Evolutionary conservation across 1,284 basidiomycete genomes (phyloP), one percentile per base, ranked within the genome.

Genomic region (Ustilago nuda): DNA sequence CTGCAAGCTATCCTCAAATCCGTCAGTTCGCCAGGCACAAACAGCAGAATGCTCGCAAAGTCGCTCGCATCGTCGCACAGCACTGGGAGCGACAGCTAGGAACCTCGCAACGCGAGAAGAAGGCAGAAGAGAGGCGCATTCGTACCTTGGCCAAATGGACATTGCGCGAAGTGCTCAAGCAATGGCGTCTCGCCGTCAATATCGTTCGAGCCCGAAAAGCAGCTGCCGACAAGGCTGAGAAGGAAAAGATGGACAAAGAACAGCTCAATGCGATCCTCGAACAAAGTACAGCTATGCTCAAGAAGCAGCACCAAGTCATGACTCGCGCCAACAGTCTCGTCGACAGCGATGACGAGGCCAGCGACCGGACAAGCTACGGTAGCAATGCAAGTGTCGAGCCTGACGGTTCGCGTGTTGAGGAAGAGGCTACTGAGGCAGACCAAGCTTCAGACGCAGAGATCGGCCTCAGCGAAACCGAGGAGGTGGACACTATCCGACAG

Each of bases 181-280:
- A 94, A 79, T 98, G 95, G 95, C 93, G 92, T 83, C 91, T 94
- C 77, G 95, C 93, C 2, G 91, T 95, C 56, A 92, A 92, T 80
- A 94, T 94, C 82, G 89, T 95, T 17, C 90, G 92, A 7, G 91
- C 93, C 56, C 89, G 91, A 71, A 89, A 91, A 67, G 88, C 91
- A 33, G 87, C 89, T 13, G 87, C 88, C 63, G 87, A 89, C 58
- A 89, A 90, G 75, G 89, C 87, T 17, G 92, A 93, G 82, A 90
- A 91, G 77, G 90, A 91, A 73, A 88, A 90, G 23, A 87, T 89
- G 12, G 92, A 92, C 0, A 92, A 92, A 71, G 91, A 92, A 78
- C 95, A 97, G 87, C 89, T 98, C 32, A 93, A 95, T 85, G 93
- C 92, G 3, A 94, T 98, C 77, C 88, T 98, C 43, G 91, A 94